A percentile compares a stretch with the other conserved stretches of the same genome.
phyloP scores from a whole-genome alignment of 2,329 filamentous ascomycete genomes.

The Paracamarosporium sp. region DNA sequence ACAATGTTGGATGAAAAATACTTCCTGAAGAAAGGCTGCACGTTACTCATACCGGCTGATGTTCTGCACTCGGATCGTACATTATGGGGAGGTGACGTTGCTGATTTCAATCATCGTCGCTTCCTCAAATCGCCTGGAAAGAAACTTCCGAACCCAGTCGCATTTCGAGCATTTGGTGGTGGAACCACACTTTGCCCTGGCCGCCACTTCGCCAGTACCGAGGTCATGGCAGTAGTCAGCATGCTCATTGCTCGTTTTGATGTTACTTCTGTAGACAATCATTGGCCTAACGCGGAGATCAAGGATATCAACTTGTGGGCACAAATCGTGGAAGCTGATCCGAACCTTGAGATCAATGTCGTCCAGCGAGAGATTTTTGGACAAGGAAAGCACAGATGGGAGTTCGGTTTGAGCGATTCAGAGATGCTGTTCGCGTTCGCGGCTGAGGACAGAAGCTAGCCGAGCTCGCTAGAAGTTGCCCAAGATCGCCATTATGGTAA shows the following conservation, averaged over 20 bases:
- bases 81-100: conserved; percentile 34
- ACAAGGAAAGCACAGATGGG: no score
- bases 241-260: conserved; percentile 36
- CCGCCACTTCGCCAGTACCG: conserved; percentile 38
- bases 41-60: conserved; percentile 34
- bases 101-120: conserved; percentile 37
- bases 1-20: conserved; percentile 33
- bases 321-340: no score
- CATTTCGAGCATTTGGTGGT: conserved; percentile 38
- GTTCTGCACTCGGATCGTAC: conserved; percentile 30
- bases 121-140: conserved; percentile 19
- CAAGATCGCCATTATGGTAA: no score
- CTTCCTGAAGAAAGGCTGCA: conserved; percentile 40
- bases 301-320: no score
- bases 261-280: conserved; percentile 1
- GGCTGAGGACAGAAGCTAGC: no score
- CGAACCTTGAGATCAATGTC: no score
- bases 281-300: no score
- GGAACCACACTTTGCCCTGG: conserved; percentile 39
- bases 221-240: conserved; percentile 32
- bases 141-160: conserved; percentile 15
- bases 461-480: no score
- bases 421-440: no score
- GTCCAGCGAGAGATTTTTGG: no score
- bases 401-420: no score